A percentile compares a stretch with the other conserved stretches of the same genome.
Evolutionary conservation across 2,329 filamentous ascomycete species (phyloP).

Genomic region (Fusarium sp.): DNA sequence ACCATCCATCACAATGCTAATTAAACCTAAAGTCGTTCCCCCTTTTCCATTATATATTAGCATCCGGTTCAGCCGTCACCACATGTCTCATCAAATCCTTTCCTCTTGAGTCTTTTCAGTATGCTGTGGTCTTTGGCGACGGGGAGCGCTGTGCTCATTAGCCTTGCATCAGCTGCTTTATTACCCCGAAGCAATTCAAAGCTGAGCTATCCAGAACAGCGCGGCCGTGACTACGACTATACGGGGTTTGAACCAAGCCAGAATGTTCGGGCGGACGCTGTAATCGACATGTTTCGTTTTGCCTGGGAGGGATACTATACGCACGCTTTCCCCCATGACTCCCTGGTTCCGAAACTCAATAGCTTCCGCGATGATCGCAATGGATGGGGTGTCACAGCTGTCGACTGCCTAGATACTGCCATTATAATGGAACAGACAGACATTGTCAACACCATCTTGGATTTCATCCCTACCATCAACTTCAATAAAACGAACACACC

Average conservation of each 20-base stretch:
- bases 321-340: neutral
- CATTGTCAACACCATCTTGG: conserved; percentile 1
- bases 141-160: too few relatives aligned
- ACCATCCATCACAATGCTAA: too few relatives aligned
- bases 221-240: neutral
- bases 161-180: too few relatives aligned
- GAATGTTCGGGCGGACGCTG: neutral
- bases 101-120: too few relatives aligned
- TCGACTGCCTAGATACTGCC: conserved; percentile 1
- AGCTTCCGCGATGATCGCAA: conserved; percentile 1
- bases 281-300: conserved; percentile 2
- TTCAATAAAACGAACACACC: conserved; percentile 1
- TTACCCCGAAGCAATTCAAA: too few relatives aligned
- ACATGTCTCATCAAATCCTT: too few relatives aligned
- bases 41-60: too few relatives aligned
- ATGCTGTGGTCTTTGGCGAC: too few relatives aligned
- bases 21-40: too few relatives aligned
- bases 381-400: conserved; percentile 3
- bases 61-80: too few relatives aligned
- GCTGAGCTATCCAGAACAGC: too few relatives aligned
- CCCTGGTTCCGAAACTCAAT: conserved; percentile 1
- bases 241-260: neutral
- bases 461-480: neutral
- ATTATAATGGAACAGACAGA: conserved; percentile 4
- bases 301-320: conserved; percentile 4